These are phyloP conservation scores for Acacia acuminata DNA, from an alignment of 306 rosid genomes.

Conservation along the genomic window DNA sequence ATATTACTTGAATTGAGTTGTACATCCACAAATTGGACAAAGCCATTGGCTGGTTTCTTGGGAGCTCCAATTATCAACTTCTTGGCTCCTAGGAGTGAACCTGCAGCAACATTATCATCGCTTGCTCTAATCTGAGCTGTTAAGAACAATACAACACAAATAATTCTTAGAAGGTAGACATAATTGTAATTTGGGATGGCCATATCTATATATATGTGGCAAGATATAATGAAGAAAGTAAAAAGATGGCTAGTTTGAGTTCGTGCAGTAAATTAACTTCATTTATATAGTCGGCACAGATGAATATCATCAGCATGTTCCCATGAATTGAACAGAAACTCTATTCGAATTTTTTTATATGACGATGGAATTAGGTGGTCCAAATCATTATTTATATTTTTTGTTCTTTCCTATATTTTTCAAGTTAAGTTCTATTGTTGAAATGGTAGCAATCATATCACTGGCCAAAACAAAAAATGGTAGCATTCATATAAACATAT, in stretches of 20 bases:
- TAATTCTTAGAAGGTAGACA: not conserved
- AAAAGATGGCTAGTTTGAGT: not conserved
- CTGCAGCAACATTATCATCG: not conserved
- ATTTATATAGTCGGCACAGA: not conserved
- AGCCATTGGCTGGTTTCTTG: not conserved
- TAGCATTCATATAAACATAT: too few relatives aligned
- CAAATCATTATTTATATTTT: too few relatives aligned
- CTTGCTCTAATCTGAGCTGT: not conserved
- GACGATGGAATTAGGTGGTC: too few relatives aligned
- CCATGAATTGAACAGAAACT: too few relatives aligned
- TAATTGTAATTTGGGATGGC: not conserved
- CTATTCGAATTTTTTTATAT: too few relatives aligned
- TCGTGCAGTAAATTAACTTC: too few relatives aligned
- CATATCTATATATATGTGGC: not conserved
- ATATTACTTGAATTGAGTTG: not conserved
- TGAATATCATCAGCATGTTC: too few relatives aligned
- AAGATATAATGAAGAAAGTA: not conserved
- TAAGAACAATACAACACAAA: not conserved
- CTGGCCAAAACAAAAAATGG: too few relatives aligned
- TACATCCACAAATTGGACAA: conserved; percentile 8
- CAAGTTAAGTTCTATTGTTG: too few relatives aligned
- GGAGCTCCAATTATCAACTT: conserved; percentile 19
- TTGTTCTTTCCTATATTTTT: too few relatives aligned
- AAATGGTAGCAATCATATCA: too few relatives aligned
- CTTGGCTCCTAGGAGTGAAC: not conserved